Evolutionary conservation across 2,329 filamentous ascomycete species (phyloP), one percentile per base, ranked within the genome.

Genomic region (Colletotrichum brevisporum): DNA sequence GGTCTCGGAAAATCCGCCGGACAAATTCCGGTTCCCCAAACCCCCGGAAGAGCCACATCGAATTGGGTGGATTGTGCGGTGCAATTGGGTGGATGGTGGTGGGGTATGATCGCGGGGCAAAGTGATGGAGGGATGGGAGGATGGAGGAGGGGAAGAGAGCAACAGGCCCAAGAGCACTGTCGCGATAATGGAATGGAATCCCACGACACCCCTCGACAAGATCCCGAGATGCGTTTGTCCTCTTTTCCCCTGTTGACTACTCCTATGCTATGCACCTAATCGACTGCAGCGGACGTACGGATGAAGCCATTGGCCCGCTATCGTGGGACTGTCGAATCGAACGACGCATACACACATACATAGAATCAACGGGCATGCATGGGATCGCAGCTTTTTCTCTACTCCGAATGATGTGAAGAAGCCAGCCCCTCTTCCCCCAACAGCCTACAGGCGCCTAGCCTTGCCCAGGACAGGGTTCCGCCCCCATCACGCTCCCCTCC

Each of bases 101-200:
- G 70, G 66, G 69, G 67, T 70, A 45, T 58, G 45, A 60, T 70
- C 70, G 73, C 68, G 73, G 74, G 73, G 73, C 65, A 73, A 52
- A 8, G 31, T 10, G 66, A 69, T 63, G 71, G 71, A 58, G 53
- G 47, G 58, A 67, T 45, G 18, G 43, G 54, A 43, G n/a, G 41
- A 50, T 55, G 64, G 59, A 57, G 60, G 43, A 51, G 41, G 12
- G 21, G 31, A 9, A 48, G 13, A 65, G 18, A 16, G 45, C 16
- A 43, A 26, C 47, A 16, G 8, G 27, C 24, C 26, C 8, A 16
- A 59, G 43, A n/a, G 18, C 31, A 43, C 50, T 18, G 48, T 26
- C 36, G n/a, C 51, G 31, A 53, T 26, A 41, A 13, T 48, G 39
- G 24, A 15, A 5, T 54, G 39, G 36, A 27, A 55, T 41, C 21